Evolutionary conservation across 768 basidiomycete species (phyloP).

Genomic region (Thelephora aurantiotincta): DNA sequence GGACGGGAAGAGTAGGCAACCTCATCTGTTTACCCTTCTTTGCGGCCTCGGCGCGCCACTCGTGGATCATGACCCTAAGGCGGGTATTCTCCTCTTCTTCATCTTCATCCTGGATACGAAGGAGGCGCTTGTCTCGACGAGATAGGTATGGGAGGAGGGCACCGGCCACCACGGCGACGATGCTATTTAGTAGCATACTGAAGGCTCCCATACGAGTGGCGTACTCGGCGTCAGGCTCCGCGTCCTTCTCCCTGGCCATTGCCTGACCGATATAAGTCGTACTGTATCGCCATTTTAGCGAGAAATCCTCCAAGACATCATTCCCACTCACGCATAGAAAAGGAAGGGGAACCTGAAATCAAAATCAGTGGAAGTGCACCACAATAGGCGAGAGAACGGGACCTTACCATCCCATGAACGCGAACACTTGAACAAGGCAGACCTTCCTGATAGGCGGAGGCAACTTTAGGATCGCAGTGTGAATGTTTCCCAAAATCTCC

Average conservation of each 20-base stretch:
- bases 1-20: constrained; percentile 81
- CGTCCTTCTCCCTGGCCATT: constrained; percentile 67
- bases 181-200: constrained; percentile 82
- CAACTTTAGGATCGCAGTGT: constrained; percentile 53
- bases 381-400: neutral
- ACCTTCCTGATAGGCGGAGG: constrained; percentile 80
- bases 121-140: constrained; percentile 66
- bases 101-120: constrained; percentile 59
- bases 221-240: constrained; percentile 69
- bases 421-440: constrained; percentile 87
- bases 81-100: constrained; percentile 63
- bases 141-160: constrained; percentile 70
- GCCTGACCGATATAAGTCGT: constrained; percentile 92
- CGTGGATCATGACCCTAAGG: constrained; percentile 53
- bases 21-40: constrained; percentile 58
- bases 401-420: constrained; percentile 88
- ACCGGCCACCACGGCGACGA: constrained; percentile 86
- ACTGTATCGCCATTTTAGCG: constrained; percentile 20
- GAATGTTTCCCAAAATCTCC: constrained; percentile 75
- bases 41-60: constrained; percentile 80
- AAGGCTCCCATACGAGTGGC: constrained; percentile 79
- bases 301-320: no score
- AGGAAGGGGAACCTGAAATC: constrained; percentile 78
- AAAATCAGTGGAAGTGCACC: constrained; percentile 2
- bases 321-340: constrained; percentile 61